These are phyloP conservation scores for Antonospora locustae DNA, from an alignment of 371 early-diverging fungal species.

Conservation along the genomic window DNA sequence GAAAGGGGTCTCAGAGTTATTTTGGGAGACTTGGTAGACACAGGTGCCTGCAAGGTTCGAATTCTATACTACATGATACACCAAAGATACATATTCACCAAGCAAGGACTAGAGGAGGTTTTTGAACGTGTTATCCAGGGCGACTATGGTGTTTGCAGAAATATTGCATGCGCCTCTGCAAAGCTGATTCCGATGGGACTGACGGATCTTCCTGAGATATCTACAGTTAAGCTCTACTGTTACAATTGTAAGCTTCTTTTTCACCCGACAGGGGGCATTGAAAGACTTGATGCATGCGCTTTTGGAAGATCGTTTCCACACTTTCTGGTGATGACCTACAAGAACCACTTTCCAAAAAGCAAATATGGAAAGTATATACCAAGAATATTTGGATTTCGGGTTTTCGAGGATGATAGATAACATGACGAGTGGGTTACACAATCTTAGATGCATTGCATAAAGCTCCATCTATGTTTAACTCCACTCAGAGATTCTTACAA, in stretches of 20 bases:
- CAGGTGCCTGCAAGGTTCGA: no score
- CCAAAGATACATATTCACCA: conserved; percentile 53
- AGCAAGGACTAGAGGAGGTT: conserved; percentile 46
- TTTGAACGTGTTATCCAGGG: conserved; percentile 29
- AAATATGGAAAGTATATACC: conserved; percentile 28
- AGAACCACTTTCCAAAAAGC: conserved; percentile 40
- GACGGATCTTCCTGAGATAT: conserved; percentile 30
- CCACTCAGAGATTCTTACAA: no score
- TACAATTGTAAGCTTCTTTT: conserved; percentile 48
- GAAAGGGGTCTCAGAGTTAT: conserved; percentile 39
- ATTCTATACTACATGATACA: conserved; percentile 53
- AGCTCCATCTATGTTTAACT: no score
- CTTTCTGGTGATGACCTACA: conserved; percentile 48
- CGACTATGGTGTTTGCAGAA: conserved; percentile 49
- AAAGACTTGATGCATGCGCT: conserved; percentile 52
- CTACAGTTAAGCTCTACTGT: conserved; percentile 47
- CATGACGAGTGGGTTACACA: no score
- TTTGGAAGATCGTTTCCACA: conserved; percentile 54
- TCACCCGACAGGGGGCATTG: conserved; percentile 33
- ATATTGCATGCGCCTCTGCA: conserved; percentile 39
- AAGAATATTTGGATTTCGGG: conserved; percentile 45
- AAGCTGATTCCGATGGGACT: conserved; percentile 52
- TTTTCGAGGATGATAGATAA: conserved; percentile 10
- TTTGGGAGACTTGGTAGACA: conserved; percentile 31
- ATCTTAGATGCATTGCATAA: no score